A percentile compares a stretch with the other conserved stretches of the same genome.
phyloP scores from a whole-genome alignment of 345 rosid genomes.

The Populus deltoides region DNA sequence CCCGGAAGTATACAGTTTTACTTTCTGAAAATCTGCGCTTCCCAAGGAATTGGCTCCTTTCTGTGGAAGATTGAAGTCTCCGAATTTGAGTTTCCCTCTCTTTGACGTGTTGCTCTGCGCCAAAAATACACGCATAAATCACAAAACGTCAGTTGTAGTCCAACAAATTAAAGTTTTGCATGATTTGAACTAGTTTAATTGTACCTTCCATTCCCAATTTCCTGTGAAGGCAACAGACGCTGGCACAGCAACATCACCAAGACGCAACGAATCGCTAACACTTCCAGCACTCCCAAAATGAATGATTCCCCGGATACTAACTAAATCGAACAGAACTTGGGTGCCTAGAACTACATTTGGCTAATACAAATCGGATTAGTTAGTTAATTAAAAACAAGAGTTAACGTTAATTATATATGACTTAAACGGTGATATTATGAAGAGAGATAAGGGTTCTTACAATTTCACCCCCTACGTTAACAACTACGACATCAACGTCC shows the following conservation, averaged over 20 bases:
- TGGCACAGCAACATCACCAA: conserved; percentile 34
- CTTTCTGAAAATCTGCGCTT: conserved; percentile 16
- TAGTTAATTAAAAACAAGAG: too few species aligned
- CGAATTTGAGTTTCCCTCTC: conserved; percentile 31
- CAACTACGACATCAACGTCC: conserved; percentile 25
- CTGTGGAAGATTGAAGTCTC: conserved; percentile 32
- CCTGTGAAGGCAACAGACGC: conserved; percentile 28
- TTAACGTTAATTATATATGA: too few species aligned
- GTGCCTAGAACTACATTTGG: conserved; percentile 31
- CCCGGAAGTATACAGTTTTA: neutral
- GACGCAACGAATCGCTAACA: conserved; percentile 21
- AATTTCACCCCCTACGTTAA: conserved; percentile 36
- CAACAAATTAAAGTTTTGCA: neutral
- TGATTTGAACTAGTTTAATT: neutral
- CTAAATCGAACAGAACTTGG: conserved; percentile 29
- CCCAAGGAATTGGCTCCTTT: conserved; percentile 34
- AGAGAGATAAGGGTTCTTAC: neutral
- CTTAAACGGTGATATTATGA: too few species aligned
- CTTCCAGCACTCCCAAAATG: conserved; percentile 42
- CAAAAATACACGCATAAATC: too few species aligned
- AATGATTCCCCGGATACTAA: conserved; percentile 31
- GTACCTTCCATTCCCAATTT: conserved; percentile 43
- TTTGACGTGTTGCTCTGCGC: conserved; percentile 24
- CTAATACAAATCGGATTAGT: neutral
- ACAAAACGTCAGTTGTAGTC: too few species aligned